These are phyloP conservation scores for Cucumis hystrix DNA, from an alignment of 306 rosid species.

Conservation along the genomic window DNA sequence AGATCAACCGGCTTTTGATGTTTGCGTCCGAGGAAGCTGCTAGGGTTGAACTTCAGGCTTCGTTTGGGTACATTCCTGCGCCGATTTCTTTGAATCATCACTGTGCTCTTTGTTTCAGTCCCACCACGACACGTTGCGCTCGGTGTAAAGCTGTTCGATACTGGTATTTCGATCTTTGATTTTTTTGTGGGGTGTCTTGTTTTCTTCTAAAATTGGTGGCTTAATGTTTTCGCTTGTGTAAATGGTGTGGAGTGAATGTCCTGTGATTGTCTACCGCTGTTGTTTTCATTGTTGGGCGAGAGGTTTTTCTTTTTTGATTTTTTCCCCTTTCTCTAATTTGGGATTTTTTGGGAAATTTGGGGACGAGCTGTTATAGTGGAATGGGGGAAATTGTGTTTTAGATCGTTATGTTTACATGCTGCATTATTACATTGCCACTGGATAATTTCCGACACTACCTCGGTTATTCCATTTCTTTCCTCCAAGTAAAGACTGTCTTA, in stretches of 20 bases:
- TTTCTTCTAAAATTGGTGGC: neutral
- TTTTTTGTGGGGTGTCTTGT: neutral
- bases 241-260: neutral
- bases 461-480: neutral
- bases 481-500: neutral
- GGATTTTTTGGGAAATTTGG: neutral
- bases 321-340: neutral
- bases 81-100: constrained; percentile 12
- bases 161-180: constrained; percentile 32
- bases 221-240: neutral
- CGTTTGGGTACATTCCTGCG: constrained; percentile 16
- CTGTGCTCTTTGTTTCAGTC: constrained; percentile 64
- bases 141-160: constrained; percentile 79
- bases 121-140: constrained; percentile 69
- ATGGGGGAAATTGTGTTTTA: neutral
- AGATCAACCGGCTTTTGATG: constrained; percentile 67
- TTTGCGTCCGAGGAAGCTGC: constrained; percentile 69
- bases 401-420: neutral
- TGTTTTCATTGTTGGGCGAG: neutral
- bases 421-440: neutral
- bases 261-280: neutral
- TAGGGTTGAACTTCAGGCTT: constrained; percentile 58
- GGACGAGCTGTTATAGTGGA: neutral
- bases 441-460: neutral
- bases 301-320: neutral